phyloP scores from a whole-genome alignment of 176 grass and related monocot species.

The Juncus effusus region DNA sequence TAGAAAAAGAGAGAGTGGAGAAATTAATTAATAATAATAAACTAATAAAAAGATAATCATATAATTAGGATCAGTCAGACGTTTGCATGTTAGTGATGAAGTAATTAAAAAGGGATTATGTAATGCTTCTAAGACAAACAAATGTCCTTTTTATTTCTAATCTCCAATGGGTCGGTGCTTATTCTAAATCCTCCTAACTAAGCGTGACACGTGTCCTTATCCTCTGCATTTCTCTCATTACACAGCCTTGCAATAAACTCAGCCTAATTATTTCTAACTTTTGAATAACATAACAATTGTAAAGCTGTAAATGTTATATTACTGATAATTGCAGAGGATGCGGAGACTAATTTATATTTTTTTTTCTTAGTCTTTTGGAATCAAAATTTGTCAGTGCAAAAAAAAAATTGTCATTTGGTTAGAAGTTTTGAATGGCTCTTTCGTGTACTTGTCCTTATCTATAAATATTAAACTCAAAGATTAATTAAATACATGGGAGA shows the following conservation, averaged over 20 bases:
- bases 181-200: not conserved
- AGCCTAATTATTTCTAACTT: no score
- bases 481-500: no score
- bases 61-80: no score
- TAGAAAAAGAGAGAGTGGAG: no score
- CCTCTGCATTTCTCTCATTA: no score
- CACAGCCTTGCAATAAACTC: no score
- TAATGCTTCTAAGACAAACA: constrained; percentile 47
- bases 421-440: not conserved
- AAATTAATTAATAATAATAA: no score
- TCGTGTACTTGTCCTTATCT: constrained; percentile 26
- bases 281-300: no score
- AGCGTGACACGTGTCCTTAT: no score
- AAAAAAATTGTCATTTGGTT: not conserved
- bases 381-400: not conserved
- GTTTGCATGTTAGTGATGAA: not conserved
- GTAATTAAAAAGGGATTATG: constrained; percentile 24
- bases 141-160: constrained; percentile 20
- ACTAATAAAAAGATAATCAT: no score
- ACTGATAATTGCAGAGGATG: not conserved
- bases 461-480: constrained; percentile 5
- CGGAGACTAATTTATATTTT: not conserved
- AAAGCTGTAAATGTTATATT: no score
- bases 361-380: not conserved
- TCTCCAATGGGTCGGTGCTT: constrained; percentile 34